Evolutionary conservation across 2,329 filamentous ascomycete genomes (phyloP).

Genomic region (Sporothrix phasma): DNA sequence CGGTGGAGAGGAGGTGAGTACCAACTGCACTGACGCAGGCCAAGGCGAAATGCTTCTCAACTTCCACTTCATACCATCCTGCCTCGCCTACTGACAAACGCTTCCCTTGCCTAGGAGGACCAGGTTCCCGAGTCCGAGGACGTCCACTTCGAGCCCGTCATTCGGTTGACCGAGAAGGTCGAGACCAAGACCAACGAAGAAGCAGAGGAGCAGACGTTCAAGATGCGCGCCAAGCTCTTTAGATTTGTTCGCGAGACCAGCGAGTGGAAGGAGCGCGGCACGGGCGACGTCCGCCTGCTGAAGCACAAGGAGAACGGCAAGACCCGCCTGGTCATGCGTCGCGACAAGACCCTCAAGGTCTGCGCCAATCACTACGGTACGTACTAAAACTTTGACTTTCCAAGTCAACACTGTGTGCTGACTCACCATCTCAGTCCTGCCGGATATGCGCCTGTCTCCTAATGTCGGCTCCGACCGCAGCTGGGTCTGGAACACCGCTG

Average conservation of each 20-base stretch:
- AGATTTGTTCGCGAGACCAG: slow-evolving; percentile 84
- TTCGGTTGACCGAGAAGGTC: slow-evolving; percentile 91
- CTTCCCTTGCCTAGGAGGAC: slow-evolving; percentile 47
- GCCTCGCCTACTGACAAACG: background rate
- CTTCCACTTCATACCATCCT: background rate
- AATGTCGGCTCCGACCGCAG: slow-evolving; percentile 97
- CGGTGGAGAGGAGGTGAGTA: slow-evolving; percentile 45
- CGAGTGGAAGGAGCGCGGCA: slow-evolving; percentile 99
- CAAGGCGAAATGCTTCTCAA: background rate
- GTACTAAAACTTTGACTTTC: background rate
- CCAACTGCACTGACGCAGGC: too few relatives aligned
- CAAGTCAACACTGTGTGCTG: background rate
- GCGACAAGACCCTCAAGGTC: slow-evolving; percentile 99
- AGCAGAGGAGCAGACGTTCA: slow-evolving; percentile 93
- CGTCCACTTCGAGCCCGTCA: slow-evolving; percentile 94
- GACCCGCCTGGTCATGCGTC: slow-evolving; percentile 94
- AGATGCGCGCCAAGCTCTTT: slow-evolving; percentile 99
- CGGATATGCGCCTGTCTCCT: slow-evolving; percentile 97
- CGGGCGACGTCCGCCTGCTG: slow-evolving; percentile 87
- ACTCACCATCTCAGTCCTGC: slow-evolving; percentile 58
- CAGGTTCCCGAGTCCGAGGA: slow-evolving; percentile 80
- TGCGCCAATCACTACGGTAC: slow-evolving; percentile 99
- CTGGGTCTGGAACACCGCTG: slow-evolving; percentile 98
- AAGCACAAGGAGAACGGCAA: slow-evolving; percentile 99
- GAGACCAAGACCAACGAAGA: slow-evolving; percentile 98